A percentile compares a stretch with the other conserved stretches of the same genome.
Evolutionary conservation across 768 basidiomycete genomes (phyloP).

Genomic region (Megacollybia marginata): DNA sequence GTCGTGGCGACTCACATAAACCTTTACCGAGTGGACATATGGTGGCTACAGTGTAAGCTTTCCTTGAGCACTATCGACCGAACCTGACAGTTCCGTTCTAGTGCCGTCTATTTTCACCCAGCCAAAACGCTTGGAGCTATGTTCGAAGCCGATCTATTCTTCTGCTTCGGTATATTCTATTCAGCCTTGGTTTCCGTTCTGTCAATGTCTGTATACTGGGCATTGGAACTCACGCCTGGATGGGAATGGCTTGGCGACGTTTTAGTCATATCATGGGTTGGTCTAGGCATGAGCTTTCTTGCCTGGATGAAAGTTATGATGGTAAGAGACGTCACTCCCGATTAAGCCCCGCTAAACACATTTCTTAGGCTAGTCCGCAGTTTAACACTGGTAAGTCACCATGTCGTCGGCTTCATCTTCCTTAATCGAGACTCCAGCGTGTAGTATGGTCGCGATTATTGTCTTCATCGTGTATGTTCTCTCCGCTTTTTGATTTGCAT

Average conservation of each 20-base stretch:
- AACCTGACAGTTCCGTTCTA: slow-evolving; percentile 14
- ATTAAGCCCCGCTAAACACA: not conserved
- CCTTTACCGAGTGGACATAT: slow-evolving; percentile 82
- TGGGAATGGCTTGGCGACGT: slow-evolving; percentile 71
- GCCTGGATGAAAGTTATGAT: slow-evolving; percentile 95
- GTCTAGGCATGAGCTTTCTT: slow-evolving; percentile 68
- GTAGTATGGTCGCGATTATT: slow-evolving; percentile 79
- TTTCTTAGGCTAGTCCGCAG: slow-evolving; percentile 55
- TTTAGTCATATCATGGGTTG: slow-evolving; percentile 76
- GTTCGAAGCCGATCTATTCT: slow-evolving; percentile 85
- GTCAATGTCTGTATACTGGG: slow-evolving; percentile 76
- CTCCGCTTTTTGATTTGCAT: not conserved
- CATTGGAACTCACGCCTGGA: slow-evolving; percentile 62
- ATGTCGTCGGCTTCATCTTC: not conserved
- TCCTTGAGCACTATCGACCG: not conserved
- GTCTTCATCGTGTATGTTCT: slow-evolving; percentile 69
- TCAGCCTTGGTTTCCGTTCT: slow-evolving; percentile 66
- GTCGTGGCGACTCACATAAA: slow-evolving; percentile 33
- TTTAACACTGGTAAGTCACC: slow-evolving; percentile 71
- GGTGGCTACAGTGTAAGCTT: slow-evolving; percentile 85
- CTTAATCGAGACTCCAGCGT: slow-evolving; percentile 36
- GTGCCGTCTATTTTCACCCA: slow-evolving; percentile 86
- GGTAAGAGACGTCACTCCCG: slow-evolving; percentile 20
- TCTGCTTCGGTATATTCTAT: slow-evolving; percentile 60
- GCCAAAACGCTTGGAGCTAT: slow-evolving; percentile 91